A percentile compares a stretch with the other conserved stretches of the same genome.
Evolutionary conservation across 768 basidiomycete genomes (phyloP).

Genomic region (Gloeophyllum trabeum): DNA sequence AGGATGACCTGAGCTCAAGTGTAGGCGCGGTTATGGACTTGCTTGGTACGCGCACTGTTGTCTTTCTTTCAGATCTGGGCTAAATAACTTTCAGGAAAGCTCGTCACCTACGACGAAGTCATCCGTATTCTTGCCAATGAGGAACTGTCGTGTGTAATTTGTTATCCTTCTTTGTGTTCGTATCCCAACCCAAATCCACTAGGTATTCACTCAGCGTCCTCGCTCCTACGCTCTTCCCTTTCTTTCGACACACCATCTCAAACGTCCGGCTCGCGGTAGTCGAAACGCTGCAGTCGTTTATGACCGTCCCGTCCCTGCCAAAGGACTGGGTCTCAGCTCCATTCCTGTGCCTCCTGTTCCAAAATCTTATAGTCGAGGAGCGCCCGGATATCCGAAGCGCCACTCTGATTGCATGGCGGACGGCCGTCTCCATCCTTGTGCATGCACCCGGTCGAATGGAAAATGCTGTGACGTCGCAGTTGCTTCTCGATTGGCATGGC

Average conservation of each 20-base stretch:
- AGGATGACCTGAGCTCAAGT: constrained; percentile 93
- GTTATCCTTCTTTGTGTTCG: constrained; percentile 2
- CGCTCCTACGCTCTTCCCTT: constrained; percentile 84
- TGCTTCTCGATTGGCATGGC: constrained; percentile 76
- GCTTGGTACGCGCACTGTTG: constrained; percentile 43
- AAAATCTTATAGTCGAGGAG: constrained; percentile 91
- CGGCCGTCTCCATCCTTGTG: constrained; percentile 48
- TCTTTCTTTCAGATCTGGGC: neutral
- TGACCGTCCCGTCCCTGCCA: constrained; percentile 63
- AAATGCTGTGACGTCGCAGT: constrained; percentile 40
- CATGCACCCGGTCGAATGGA: constrained; percentile 36
- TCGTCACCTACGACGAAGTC: constrained; percentile 70
- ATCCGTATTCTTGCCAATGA: constrained; percentile 65
- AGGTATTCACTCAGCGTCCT: constrained; percentile 77
- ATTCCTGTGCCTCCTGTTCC: constrained; percentile 80
- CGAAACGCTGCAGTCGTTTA: constrained; percentile 79
- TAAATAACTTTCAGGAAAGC: constrained; percentile 42
- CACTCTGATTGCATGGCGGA: constrained; percentile 65
- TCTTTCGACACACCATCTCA: constrained; percentile 94
- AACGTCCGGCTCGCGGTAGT: constrained; percentile 91
- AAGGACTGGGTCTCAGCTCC: constrained; percentile 71
- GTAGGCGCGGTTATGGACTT: constrained; percentile 97
- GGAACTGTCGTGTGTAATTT: constrained; percentile 52
- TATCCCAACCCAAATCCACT: constrained; percentile 2
- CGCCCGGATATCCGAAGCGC: constrained; percentile 70